phyloP scores from a whole-genome alignment of 768 basidiomycete species.

The Xerocomellus dryophilus region DNA sequence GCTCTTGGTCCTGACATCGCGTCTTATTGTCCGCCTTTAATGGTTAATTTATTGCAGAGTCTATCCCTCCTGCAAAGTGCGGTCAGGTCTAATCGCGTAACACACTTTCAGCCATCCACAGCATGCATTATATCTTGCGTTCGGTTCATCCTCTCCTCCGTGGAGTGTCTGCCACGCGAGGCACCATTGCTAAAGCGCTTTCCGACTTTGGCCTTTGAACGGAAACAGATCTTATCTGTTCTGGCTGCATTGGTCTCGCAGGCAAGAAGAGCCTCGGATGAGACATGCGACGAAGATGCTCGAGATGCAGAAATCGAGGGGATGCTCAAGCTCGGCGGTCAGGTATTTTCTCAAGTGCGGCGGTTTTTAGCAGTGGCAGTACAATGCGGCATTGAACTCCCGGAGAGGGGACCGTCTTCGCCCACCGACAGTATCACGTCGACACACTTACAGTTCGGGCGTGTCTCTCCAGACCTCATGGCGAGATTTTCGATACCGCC shows the following conservation, averaged over 20 bases:
- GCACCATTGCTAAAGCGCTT: conserved; percentile 66
- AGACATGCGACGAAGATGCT: conserved; percentile 42
- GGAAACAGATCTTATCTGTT: conserved; percentile 77
- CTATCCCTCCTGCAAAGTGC: conserved; percentile 84
- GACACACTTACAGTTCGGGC: conserved; percentile 16
- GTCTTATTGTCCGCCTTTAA: conserved; percentile 71
- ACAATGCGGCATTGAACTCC: conserved; percentile 71
- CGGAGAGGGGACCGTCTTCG: conserved; percentile 42
- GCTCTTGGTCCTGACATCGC: conserved; percentile 49
- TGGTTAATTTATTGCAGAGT: conserved; percentile 82
- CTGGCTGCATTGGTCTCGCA: conserved; percentile 82
- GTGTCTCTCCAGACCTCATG: conserved; percentile 16
- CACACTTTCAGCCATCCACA: conserved; percentile 91
- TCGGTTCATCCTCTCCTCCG: conserved; percentile 76
- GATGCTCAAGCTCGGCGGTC: conserved; percentile 79
- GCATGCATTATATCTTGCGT: conserved; percentile 95
- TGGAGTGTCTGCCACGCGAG: conserved; percentile 82
- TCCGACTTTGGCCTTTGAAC: conserved; percentile 66
- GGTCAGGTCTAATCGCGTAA: conserved; percentile 67
- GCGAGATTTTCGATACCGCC: conserved; percentile 11
- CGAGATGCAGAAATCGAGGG: conserved; percentile 58
- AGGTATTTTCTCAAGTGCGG: conserved; percentile 77
- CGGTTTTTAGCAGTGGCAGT: conserved; percentile 74
- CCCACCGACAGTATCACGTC: conserved; percentile 19
- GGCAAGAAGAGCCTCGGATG: conserved; percentile 61